Evolutionary conservation across 106 monocot genomes (phyloP), one percentile per base, ranked within the genome.

Genomic region (Posidonia australis): DNA sequence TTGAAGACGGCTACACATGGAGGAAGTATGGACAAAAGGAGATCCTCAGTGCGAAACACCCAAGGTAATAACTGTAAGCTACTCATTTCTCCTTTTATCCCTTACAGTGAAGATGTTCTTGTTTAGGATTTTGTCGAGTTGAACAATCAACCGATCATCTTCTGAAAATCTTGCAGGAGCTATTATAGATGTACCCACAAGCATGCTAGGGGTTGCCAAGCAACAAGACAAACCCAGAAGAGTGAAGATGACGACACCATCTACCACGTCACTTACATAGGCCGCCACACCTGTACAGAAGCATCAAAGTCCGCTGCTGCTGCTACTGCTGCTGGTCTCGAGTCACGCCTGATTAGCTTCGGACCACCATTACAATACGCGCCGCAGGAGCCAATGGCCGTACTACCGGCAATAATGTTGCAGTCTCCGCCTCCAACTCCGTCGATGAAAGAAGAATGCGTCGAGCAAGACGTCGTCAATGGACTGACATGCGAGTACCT

Each of bases 1-100:
- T 44, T n/a, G 83, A 90, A n/a, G 90, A 90, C 41, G 90, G 90
- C 14, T 80, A 83, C 54, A 83, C 81, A 23, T 90, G 90, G 90
- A 58, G 83, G 51, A 90, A 90, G 51, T 90, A 90, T 27, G 90
- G 90, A 9, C 86, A 90, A 60, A 90, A 90, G 45, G 69, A 58
- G 1, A 90, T 90, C 43, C 81, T 80, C 13, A 76, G 81, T 1
- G 71, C 81, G 1, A 67, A 56, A 4, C 81, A 71, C 52, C 81
- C 80, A 0, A 83, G 89, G 89, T 89, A 22, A 36, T 5, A 9
- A 17, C 16, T 36, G 0, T n/a, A 32, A 18, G 12, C 19, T 31
- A 36, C 14, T 31, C 30, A 13, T 36, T 32, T 60, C 18, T 60
- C 19, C 1, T 14, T 14, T 3, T 4, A 41, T 12, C 13, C 13